These are phyloP conservation scores for Leptographium galeiforme DNA, from an alignment of 2,329 filamentous ascomycete species.

Conservation along the genomic window DNA sequence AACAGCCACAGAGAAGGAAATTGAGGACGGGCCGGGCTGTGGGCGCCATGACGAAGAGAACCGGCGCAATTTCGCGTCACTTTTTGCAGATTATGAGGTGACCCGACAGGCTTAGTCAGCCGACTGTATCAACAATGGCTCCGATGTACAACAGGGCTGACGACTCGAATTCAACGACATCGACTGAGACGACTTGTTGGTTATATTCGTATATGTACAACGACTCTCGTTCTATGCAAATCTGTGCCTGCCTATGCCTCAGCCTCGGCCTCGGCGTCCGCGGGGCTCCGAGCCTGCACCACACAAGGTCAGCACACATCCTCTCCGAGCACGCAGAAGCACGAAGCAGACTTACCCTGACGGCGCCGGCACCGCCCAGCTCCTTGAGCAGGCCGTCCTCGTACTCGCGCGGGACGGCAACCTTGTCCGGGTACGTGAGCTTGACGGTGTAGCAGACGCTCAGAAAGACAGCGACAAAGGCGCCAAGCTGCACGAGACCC, in stretches of 20 bases:
- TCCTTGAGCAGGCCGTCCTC: conserved; percentile 61
- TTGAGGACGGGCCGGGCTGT: too few relatives aligned
- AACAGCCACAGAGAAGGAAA: too few relatives aligned
- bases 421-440: conserved; percentile 57
- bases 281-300: background rate
- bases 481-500: conserved; percentile 53
- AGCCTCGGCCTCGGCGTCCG: conserved; percentile 1
- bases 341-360: conserved; percentile 34
- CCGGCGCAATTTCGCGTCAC: too few relatives aligned
- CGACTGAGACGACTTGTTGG: too few relatives aligned
- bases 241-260: background rate
- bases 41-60: too few relatives aligned
- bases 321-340: background rate
- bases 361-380: conserved; percentile 54
- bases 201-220: background rate
- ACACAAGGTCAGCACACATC: background rate
- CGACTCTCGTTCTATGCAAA: background rate
- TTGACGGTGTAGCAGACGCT: conserved; percentile 55
- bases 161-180: too few relatives aligned
- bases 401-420: conserved; percentile 56
- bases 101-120: too few relatives aligned
- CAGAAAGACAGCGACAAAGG: conserved; percentile 51
- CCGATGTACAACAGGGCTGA: too few relatives aligned
- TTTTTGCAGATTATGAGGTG: too few relatives aligned
- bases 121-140: too few relatives aligned